Base-by-base conservation (phyloP, 73 alveolate genomes). In the Paramecium bursaria region DNA sequence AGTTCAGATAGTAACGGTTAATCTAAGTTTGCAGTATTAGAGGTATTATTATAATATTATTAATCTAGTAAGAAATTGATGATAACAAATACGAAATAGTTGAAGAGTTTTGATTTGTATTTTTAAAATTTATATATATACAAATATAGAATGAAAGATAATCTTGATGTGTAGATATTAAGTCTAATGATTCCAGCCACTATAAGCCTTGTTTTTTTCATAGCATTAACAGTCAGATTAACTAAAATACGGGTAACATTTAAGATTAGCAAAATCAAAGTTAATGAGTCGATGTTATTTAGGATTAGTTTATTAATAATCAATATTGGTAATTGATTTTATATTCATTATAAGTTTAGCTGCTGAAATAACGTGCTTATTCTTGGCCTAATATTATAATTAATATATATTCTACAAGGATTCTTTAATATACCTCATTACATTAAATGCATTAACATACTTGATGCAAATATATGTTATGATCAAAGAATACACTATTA, bases 1-100 rank as follows among this genome's bases (percentile, higher is more conserved):
- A 67, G 33, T 35, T 44, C 26, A 67, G 82, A 67, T 15, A 27
- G 47, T 21, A 67, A 67, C 21, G 82, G 82, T n/a, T n/a, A n/a
- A n/a, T n/a, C n/a, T n/a, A n/a, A n/a, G n/a, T n/a, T n/a, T n/a
- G n/a, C n/a, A n/a, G n/a, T n/a, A n/a, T n/a, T n/a, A n/a, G n/a
- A n/a, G n/a, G n/a, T n/a, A n/a, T n/a, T n/a, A n/a, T n/a, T n/a
- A n/a, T n/a, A n/a, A n/a, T n/a, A n/a, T n/a, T n/a, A n/a, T n/a
- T n/a, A n/a, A n/a, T n/a, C n/a, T n/a, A n/a, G n/a, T n/a, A n/a
- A n/a, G n/a, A n/a, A n/a, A n/a, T n/a, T n/a, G n/a, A n/a, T n/a
- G n/a, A n/a, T n/a, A n/a, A n/a, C n/a, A n/a, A n/a, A n/a, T n/a
- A n/a, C n/a, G n/a, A n/a, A n/a, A n/a, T n/a, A n/a, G n/a, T n/a